Conservation (phyloP, 805 yeast genomes). For the Wickerhamiella cacticola region DNA sequence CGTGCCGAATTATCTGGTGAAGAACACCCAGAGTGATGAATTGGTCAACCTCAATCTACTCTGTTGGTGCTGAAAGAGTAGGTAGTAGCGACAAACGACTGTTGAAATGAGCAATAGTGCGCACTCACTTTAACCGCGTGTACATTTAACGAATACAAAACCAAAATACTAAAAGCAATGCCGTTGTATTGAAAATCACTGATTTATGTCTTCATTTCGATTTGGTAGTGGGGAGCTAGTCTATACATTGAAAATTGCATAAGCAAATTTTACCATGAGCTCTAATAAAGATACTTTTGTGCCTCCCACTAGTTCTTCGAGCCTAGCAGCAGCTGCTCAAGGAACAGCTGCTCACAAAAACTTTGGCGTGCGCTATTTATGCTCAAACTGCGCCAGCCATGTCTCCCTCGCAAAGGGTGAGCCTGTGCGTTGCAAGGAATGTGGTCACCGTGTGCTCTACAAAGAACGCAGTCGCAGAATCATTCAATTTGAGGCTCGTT, state of each 20-base stretch:
- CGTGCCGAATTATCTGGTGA: too few relatives aligned
- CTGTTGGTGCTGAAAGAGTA: too few relatives aligned
- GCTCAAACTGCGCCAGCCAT: constrained; percentile 91
- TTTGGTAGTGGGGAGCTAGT: too few relatives aligned
- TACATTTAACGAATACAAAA: too few relatives aligned
- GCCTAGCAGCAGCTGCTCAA: constrained; percentile 59
- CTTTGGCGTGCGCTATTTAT: constrained; percentile 82
- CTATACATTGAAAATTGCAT: not conserved
- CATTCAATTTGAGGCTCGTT: constrained; percentile 77
- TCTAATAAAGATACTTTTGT: constrained; percentile 29
- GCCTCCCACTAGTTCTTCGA: constrained; percentile 27
- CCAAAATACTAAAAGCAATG: too few relatives aligned
- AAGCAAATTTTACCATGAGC: constrained; percentile 17
- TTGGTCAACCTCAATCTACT: too few relatives aligned
- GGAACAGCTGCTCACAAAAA: constrained; percentile 57
- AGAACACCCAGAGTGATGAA: too few relatives aligned
- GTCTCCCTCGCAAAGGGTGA: constrained; percentile 83
- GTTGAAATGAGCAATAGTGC: too few relatives aligned
- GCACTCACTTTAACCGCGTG: too few relatives aligned
- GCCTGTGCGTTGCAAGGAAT: constrained; percentile 95
- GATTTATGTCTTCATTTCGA: too few relatives aligned
- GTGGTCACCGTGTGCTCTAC: constrained; percentile 95
- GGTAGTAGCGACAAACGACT: too few relatives aligned
- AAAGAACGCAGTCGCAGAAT: constrained; percentile 96
- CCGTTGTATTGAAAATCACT: too few relatives aligned